Conservation (phyloP, 768 basidiomycete genomes). For the Tricholoma saponaceum region DNA sequence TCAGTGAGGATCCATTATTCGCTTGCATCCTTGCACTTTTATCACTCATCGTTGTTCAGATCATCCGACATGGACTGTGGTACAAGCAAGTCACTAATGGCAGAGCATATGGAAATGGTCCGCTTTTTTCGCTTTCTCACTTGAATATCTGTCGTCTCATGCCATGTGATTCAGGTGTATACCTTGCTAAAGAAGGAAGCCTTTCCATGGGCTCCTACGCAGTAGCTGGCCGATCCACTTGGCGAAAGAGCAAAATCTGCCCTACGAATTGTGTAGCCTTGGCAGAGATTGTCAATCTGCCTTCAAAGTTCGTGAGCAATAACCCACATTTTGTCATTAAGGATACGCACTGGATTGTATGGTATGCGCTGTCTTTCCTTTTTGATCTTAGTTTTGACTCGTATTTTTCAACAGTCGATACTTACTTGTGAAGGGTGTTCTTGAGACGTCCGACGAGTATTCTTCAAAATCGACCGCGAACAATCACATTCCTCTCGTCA, state of each 20-base stretch:
- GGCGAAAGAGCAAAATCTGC: constrained; percentile 47
- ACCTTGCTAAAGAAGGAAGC: constrained; percentile 56
- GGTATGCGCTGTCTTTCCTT: constrained; percentile 33
- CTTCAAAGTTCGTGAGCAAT: constrained; percentile 46
- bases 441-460: constrained; percentile 6
- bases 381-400: not conserved
- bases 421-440: constrained; percentile 45
- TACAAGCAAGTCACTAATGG: constrained; percentile 53
- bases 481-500: constrained; percentile 33
- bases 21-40: not conserved
- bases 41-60: constrained; percentile 30
- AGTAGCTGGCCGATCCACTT: constrained; percentile 25
- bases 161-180: constrained; percentile 46
- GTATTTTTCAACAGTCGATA: constrained; percentile 43
- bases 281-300: constrained; percentile 64
- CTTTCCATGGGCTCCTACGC: constrained; percentile 47
- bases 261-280: constrained; percentile 53
- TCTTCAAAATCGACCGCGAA: constrained; percentile 4
- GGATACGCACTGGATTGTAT: constrained; percentile 68
- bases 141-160: not conserved
- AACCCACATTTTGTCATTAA: constrained; percentile 56
- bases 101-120: constrained; percentile 61
- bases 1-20: constrained; percentile 34
- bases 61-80: constrained; percentile 72
- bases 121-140: constrained; percentile 1